Evolutionary conservation across 2,329 filamentous ascomycete genomes (phyloP), one percentile per base, ranked within the genome.

Genomic region (Exophiala spinifera): DNA sequence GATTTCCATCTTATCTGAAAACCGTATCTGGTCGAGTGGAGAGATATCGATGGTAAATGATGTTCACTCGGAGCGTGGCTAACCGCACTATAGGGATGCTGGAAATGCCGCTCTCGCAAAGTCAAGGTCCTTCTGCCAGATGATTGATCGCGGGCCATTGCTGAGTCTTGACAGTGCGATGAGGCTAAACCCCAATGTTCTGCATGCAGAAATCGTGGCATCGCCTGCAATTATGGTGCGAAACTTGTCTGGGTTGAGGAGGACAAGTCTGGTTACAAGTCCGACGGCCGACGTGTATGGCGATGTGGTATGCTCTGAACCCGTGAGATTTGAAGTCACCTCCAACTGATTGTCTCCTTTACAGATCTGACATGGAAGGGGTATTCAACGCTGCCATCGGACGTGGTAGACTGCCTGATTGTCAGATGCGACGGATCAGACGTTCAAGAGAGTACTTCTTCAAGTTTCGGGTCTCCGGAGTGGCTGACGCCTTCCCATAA

Each of bases 371-470:
- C 31, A 13, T 49, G 46, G 46, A 23, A 14, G 11, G 31, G 31
- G 10, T 21, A 20, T 19, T 13, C 46, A 15, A 17, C 17, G 8
- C 33, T 49, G 19, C 33, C 25, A 3, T 36, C 46, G n/a, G 46
- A 49, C 14, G 46, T 49, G 14, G 46, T 49, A 11, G 46, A 49
- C 46, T 37, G 17, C 31, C 46, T 49, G n/a, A 49, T 49, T 10
- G 28, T 31, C 10, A 10, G 28, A 5, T 31, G 28, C 28, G 28
- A 31, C 28, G 28, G 11, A 10, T 31, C 28, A 31, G 28, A 10
- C 8, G 6, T 10, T 5, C 28, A 31, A 31, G 28, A 31, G 8
- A 11, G 28, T 31, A 8, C 28, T 31, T 31, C 28, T 31, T 31
- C 28, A 10, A 31, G 7, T 31, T 31, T 31, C 28, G 7, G 7